Evolutionary conservation across 805 yeast genomes (phyloP).

Genomic region (Tetrapisispora fleetii): DNA sequence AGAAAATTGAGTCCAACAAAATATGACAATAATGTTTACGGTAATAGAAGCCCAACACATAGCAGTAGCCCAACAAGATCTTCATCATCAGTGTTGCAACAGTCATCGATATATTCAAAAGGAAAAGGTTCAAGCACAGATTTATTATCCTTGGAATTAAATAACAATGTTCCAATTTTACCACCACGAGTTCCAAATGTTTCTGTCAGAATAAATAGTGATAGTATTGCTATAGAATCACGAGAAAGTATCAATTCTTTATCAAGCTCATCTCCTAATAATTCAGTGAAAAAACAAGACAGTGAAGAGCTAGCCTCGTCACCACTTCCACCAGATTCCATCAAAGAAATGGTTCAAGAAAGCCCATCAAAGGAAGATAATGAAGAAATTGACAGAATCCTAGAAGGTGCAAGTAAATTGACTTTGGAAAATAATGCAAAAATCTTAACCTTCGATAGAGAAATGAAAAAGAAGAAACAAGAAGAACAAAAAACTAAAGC

Average conservation of each 20-base stretch:
- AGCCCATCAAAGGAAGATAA: slow-evolving; percentile 6
- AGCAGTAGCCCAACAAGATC: slow-evolving; percentile 8
- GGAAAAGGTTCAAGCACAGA: background rate
- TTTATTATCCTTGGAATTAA: slow-evolving; percentile 4
- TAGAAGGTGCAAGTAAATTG: slow-evolving; percentile 1
- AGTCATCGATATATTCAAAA: slow-evolving; percentile 6
- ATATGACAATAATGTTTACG: slow-evolving; percentile 3
- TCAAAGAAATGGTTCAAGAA: slow-evolving; percentile 15
- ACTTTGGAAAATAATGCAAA: slow-evolving; percentile 13
- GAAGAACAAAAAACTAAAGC: slow-evolving; percentile 7
- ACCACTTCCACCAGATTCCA: slow-evolving; percentile 4
- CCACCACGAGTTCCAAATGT: slow-evolving; percentile 9
- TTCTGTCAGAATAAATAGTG: slow-evolving; percentile 13
- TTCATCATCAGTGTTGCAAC: background rate
- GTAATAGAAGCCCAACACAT: slow-evolving; percentile 7
- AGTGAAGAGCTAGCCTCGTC: background rate
- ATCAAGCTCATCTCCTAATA: background rate
- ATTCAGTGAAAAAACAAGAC: background rate
- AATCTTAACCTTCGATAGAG: slow-evolving; percentile 23
- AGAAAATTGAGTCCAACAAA: slow-evolving; percentile 20
- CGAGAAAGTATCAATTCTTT: background rate
- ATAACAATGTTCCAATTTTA: slow-evolving; percentile 4
- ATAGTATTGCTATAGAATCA: slow-evolving; percentile 4
- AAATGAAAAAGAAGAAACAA: slow-evolving; percentile 17
- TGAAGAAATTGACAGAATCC: slow-evolving; percentile 2